Conservation (phyloP, 345 rosid genomes). For the Eucalyptus regnans region DNA sequence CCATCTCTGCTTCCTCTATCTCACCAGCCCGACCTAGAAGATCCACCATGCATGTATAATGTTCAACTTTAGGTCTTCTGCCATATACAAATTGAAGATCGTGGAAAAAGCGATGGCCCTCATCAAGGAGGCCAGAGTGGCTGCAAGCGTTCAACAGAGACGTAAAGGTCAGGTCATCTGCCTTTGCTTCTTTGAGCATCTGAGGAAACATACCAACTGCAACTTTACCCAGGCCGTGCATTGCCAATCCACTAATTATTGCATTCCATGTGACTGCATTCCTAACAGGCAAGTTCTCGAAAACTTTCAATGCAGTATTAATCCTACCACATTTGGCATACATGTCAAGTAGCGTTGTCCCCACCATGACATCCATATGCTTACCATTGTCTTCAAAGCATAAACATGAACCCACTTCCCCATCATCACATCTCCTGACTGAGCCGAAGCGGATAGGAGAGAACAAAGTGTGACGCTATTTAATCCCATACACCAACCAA, state of each 20-base stretch:
- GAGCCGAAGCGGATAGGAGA: conserved; percentile 56
- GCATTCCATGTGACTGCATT: conserved; percentile 82
- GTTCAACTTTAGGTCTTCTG: conserved; percentile 50
- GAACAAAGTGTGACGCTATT: conserved; percentile 55
- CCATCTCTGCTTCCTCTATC: conserved; percentile 56
- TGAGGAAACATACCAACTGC: conserved; percentile 36
- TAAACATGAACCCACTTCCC: conserved; percentile 76
- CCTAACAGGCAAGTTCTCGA: conserved; percentile 35
- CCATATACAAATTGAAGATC: conserved; percentile 28
- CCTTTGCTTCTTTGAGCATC: conserved; percentile 55
- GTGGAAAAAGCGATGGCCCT: conserved; percentile 33
- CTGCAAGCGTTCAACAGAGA: conserved; percentile 73
- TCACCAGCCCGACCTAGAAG: conserved; percentile 69
- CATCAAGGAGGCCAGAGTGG: conserved; percentile 63
- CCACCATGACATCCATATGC: conserved; percentile 45
- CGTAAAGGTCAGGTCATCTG: conserved; percentile 64
- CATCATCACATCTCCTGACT: conserved; percentile 44
- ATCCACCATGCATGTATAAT: conserved; percentile 89
- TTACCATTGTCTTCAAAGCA: conserved; percentile 38
- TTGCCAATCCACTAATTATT: conserved; percentile 61
- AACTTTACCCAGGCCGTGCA: conserved; percentile 52
- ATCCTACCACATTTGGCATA: conserved; percentile 78
- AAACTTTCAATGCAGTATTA: conserved; percentile 33
- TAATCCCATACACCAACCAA: conserved; percentile 16
- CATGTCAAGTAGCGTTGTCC: conserved; percentile 79